Percentiles rank a stretch among this genome's conserved stretches.
phyloP scores from a whole-genome alignment of 169 alveolate genomes.

The Plasmodium vivax region DNA sequence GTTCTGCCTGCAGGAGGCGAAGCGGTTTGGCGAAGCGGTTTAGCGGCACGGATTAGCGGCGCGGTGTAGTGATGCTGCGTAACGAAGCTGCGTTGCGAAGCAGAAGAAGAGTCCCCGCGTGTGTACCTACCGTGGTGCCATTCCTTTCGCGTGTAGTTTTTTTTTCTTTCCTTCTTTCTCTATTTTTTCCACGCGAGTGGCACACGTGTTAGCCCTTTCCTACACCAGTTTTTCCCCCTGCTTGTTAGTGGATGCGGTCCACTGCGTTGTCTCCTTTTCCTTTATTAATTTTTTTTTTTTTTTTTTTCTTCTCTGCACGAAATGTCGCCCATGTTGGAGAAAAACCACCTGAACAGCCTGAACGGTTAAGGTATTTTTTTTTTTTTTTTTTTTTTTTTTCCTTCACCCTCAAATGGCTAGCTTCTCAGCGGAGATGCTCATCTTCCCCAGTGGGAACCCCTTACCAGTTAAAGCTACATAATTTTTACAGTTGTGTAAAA shows the following conservation, averaged over 20 bases:
- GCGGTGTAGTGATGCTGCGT: not conserved
- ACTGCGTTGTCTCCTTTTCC: not conserved
- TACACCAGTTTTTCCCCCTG: not conserved
- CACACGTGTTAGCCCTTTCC: not conserved
- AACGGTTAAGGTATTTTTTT: not conserved
- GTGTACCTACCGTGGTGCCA: not conserved
- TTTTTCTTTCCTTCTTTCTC: not conserved
- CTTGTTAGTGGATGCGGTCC: not conserved
- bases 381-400: too few relatives aligned
- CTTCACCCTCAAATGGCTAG: not conserved
- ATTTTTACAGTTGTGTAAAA: not conserved
- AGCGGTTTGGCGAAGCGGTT: conserved; percentile 13
- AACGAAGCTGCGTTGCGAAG: not conserved
- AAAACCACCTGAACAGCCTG: not conserved
- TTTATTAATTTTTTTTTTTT: not conserved
- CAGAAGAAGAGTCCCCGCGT: not conserved
- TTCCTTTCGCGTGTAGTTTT: not conserved
- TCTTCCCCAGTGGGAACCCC: not conserved
- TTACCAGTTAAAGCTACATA: not conserved
- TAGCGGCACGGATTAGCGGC: not conserved
- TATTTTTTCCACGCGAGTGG: not conserved
- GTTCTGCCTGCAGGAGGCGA: conserved; percentile 29
- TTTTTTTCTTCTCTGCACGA: not conserved
- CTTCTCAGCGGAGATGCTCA: not conserved
- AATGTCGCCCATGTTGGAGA: not conserved